Percentiles rank a stretch among this genome's conserved stretches.
These are phyloP conservation scores for Aspergillus oerlinghausenensis DNA, from an alignment of 2,329 filamentous ascomycete genomes.

Conservation along the genomic window DNA sequence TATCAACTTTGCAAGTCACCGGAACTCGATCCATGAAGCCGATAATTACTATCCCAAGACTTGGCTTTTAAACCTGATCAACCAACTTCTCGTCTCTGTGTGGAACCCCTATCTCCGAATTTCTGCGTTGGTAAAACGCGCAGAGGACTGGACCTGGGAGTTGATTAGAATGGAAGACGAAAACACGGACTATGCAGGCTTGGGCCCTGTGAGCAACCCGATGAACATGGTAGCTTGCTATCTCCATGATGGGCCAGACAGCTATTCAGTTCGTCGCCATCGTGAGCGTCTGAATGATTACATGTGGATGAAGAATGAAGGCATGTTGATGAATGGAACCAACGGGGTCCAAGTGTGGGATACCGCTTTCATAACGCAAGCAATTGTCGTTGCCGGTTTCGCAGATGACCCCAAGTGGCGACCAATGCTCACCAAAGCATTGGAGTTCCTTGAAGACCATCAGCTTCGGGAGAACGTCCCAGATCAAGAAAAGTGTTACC, in stretches of 20 bases:
- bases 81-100: constrained; percentile 72
- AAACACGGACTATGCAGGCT: constrained; percentile 80
- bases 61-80: constrained; percentile 71
- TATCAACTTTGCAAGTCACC: constrained; percentile 71
- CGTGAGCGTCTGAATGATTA: constrained; percentile 79
- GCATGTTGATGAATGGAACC: constrained; percentile 91
- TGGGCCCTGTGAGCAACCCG: constrained; percentile 84
- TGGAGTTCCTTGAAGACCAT: constrained; percentile 82
- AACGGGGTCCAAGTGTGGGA: constrained; percentile 99
- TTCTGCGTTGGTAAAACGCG: constrained; percentile 60
- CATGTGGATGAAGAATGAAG: constrained; percentile 86
- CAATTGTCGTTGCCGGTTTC: constrained; percentile 72
- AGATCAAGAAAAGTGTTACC: constrained; percentile 76
- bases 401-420: constrained; percentile 72
- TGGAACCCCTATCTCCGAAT: constrained; percentile 75
- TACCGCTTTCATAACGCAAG: constrained; percentile 83
- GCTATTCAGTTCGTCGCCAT: constrained; percentile 68
- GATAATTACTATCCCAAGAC: constrained; percentile 96
- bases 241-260: constrained; percentile 73
- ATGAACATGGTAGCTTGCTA: constrained; percentile 90
- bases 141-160: constrained; percentile 76
- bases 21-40: constrained; percentile 71
- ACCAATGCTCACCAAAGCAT: constrained; percentile 75
- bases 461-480: constrained; percentile 81
- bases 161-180: constrained; percentile 86